These are phyloP conservation scores for Teratosphaeria viscida DNA, from an alignment of 2,329 filamentous ascomycete species.

Conservation along the genomic window DNA sequence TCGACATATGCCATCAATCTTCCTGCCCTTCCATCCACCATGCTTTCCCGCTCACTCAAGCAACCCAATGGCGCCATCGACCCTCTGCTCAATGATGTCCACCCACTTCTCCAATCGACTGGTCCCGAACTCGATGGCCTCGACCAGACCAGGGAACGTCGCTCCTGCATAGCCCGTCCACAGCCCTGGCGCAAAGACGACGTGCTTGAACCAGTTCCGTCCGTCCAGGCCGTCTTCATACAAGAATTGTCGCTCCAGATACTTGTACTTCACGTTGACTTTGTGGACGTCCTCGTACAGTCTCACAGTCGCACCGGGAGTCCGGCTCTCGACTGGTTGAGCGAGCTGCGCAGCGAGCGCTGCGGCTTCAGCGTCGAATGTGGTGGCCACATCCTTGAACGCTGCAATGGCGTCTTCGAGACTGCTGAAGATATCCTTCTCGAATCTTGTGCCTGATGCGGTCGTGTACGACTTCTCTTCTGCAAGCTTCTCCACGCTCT, in stretches of 20 bases:
- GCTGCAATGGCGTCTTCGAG: constrained; percentile 40
- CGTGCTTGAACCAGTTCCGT: constrained; percentile 84
- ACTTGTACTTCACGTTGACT: constrained; percentile 75
- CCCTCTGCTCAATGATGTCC: constrained; percentile 27
- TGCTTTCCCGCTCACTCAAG: not conserved
- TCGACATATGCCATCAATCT: not conserved
- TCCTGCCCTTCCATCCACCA: not conserved
- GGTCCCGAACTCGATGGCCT: constrained; percentile 43
- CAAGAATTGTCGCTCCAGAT: constrained; percentile 69
- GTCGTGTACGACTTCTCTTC: constrained; percentile 1
- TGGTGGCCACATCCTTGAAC: constrained; percentile 38
- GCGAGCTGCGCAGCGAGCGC: constrained; percentile 12
- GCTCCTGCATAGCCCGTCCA: constrained; percentile 85
- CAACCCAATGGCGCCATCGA: constrained; percentile 10
- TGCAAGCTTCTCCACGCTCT: constrained; percentile 28
- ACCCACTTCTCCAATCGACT: constrained; percentile 32
- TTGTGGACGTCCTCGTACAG: constrained; percentile 38
- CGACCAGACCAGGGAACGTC: constrained; percentile 54
- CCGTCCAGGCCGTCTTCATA: constrained; percentile 67
- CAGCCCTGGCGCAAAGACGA: constrained; percentile 80
- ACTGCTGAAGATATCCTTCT: constrained; percentile 32
- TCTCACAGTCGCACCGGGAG: constrained; percentile 23
- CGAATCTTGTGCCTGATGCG: constrained; percentile 1
- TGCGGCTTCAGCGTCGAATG: constrained; percentile 43
- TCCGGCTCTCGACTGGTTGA: constrained; percentile 28